Base-by-base conservation (phyloP, 352 stramenopile species). In the Pythium myriotylum region DNA sequence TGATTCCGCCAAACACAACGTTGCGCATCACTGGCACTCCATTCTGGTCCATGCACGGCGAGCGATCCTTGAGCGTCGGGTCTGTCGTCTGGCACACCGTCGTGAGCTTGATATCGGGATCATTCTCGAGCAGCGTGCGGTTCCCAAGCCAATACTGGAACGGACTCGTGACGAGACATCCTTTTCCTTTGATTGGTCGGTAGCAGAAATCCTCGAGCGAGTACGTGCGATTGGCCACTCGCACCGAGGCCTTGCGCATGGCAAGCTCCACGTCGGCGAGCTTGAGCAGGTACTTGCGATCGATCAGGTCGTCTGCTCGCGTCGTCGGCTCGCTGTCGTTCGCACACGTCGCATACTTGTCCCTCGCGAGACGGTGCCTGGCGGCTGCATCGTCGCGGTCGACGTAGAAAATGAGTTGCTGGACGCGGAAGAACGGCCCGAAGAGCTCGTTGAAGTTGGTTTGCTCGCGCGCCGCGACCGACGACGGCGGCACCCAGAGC, bases 21-120 rank as follows among this genome's bases (percentile, higher is more conserved):
- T 87, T 83, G 39, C 79, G 75, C 84, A 96, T 96, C 6, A 96
- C 89, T 2, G 89, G 88, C 8, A 95, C 73, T n/a, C 89, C 89
- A 53, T 93, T 97, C 66, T 92, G 70, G 59, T 97, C 89, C 82
- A 97, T 92, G 32, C 89, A 97, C 7, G 87, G 86, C 8, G 84
- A 72, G 39, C 59, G 65, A 13, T 86, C 45, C 45, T 87, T 75
- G 3, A 91, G 69, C 6, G 45, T 50, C 4, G 66, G 63, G 35
- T 92, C 79, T 13, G 68, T 88, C 0, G 87, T 97, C 62, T 97
- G 89, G 40, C 89, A 97, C 7, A 86, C 84, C 1, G 86, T 85
- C 27, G 89, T 97, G 65, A 96, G 85, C 59, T 94, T 95, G 26
- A 94, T 85, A 41, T 92, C 80, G 5, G 83, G 76, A 56, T 97